Evolutionary conservation across 2,329 filamentous ascomycete species (phyloP).

Genomic region (Orbilia javanica): DNA sequence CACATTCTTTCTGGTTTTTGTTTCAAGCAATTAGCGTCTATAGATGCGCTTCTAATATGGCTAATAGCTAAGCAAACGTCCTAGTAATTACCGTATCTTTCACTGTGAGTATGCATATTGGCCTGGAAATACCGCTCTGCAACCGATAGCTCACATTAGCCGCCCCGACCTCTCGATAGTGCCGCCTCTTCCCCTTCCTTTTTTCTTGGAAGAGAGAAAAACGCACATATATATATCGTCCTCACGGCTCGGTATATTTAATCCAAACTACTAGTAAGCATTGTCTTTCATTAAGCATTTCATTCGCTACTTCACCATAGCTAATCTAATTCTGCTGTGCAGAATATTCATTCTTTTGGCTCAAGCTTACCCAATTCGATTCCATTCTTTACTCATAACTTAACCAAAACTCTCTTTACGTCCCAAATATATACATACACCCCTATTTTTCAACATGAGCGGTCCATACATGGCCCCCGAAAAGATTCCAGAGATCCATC

Average conservation of each 20-base stretch:
- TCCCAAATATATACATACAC: too few relatives aligned
- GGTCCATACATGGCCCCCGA: constrained; percentile 16
- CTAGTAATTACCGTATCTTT: neutral
- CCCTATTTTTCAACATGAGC: neutral
- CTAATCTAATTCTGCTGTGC: constrained; percentile 5
- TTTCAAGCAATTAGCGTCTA: neutral
- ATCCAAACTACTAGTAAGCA: neutral
- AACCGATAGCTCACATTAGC: neutral
- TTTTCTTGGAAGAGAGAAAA: neutral
- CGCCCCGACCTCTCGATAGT: neutral
- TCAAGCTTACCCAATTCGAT: neutral
- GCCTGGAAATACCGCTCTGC: too few relatives aligned
- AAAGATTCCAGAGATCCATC: constrained; percentile 43
- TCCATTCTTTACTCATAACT: neutral
- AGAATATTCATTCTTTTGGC: constrained; percentile 14
- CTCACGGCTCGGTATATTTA: neutral
- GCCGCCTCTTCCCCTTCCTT: neutral
- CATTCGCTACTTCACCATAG: too few relatives aligned
- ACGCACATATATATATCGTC: neutral
- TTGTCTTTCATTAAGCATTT: too few relatives aligned
- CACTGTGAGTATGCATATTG: neutral
- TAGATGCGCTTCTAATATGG: constrained; percentile 11
- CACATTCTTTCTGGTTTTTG: neutral
- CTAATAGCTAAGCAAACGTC: too few relatives aligned
- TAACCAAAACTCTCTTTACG: too few relatives aligned